These are phyloP conservation scores for Singerocomus rubriflavus DNA, from an alignment of 1,284 basidiomycete species.

Conservation along the genomic window DNA sequence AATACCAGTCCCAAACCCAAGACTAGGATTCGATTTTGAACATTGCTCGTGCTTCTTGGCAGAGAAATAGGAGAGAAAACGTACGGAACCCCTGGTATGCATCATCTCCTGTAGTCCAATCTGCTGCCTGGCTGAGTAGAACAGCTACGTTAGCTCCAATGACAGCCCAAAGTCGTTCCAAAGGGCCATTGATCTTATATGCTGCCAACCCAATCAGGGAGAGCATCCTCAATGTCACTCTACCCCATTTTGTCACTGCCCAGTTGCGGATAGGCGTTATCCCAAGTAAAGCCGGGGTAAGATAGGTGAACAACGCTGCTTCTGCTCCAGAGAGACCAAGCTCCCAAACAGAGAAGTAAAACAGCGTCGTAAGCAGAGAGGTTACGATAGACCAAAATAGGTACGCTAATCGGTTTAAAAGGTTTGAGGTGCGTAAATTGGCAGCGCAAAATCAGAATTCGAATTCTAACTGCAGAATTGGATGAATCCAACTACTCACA, in stretches of 20 bases:
- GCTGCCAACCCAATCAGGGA: constrained; percentile 61
- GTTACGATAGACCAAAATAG: constrained; percentile 89
- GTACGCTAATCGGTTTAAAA: constrained; percentile 54
- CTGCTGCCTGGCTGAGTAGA: constrained; percentile 51
- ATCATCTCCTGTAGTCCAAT: constrained; percentile 50
- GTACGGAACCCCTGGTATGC: constrained; percentile 58
- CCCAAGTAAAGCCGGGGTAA: constrained; percentile 65
- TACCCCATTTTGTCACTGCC: constrained; percentile 46
- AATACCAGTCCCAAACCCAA: constrained; percentile 65
- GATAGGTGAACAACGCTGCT: constrained; percentile 61
- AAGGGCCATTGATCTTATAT: constrained; percentile 54
- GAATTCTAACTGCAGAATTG: constrained; percentile 31
- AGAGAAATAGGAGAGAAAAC: constrained; percentile 24
- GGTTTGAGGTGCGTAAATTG: not conserved
- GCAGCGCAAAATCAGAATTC: constrained; percentile 38
- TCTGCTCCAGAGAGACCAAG: constrained; percentile 80
- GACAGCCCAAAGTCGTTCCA: constrained; percentile 57
- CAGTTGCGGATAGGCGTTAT: constrained; percentile 44
- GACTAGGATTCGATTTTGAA: constrained; percentile 41
- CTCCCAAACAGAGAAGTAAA: constrained; percentile 92
- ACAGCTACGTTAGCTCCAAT: constrained; percentile 50
- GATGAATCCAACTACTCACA: constrained; percentile 37
- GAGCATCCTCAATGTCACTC: constrained; percentile 46
- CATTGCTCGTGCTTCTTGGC: not conserved
- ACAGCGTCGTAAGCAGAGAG: constrained; percentile 77